Base-by-base conservation (phyloP, 1,139 yeast genomes). In the Fermentozyma sake region DNA sequence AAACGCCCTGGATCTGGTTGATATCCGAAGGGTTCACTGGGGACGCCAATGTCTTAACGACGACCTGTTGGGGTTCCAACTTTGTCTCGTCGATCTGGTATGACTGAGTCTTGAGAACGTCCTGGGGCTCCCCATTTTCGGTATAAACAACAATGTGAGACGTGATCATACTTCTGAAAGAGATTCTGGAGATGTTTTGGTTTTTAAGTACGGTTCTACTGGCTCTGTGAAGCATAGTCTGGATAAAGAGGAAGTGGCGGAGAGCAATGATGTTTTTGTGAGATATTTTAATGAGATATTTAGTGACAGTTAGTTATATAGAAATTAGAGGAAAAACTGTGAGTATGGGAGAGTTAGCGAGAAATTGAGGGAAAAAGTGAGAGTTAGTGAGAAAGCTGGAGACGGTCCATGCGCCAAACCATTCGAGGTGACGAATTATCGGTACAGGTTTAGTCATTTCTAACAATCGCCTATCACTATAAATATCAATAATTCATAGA, bases 21-120 rank as follows among this genome's bases (percentile, higher is more conserved):
- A 86, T 69, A 49, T 89, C 97, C 0, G 95, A 82, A 0, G 97
- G 97, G 48, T 89, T 89, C 39, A 93, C 72, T 2, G 99, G 97
- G 29, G 93, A 77, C 0, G 95, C 97, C 34, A 91, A 60, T 6
- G 82, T 63, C 48, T 72, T 69, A 22, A 80, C 68, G 19, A 80
- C 55, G 12, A 80, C 70, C 25, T 76, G 61, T 32, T 65, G 51
- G 24, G 59, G 52, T 14, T 54, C 54, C 14, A 66, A 50, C 18
- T 61, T 55, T 21, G 60, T 59, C 28, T 72, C 73, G 29, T 66
- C 70, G 28, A 79, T 62, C 26, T 69, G 57, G 42, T 71, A 75
- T 5, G 61, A 51, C 41, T 75, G 80, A 18, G 76, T 63, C 33
- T 59, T 60, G 34, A 79, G 57, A 3, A 70, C 78, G 19, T 76